These are phyloP conservation scores for Calamus simplicifolius DNA, from an alignment of 176 grass and related monocot species.

Conservation along the genomic window DNA sequence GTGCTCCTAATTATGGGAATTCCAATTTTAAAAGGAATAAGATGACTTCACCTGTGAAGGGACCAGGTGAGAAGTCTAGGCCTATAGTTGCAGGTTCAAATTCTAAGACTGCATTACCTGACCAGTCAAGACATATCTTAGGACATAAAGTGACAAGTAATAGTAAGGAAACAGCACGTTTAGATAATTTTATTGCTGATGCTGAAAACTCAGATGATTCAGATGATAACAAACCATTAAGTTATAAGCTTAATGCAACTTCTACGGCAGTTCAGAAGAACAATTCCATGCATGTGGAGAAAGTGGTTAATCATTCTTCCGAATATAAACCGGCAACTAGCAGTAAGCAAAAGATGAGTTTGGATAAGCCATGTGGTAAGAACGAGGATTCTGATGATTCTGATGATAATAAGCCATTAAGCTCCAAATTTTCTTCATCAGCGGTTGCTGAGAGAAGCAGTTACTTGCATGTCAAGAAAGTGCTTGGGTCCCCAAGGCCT, in stretches of 20 bases:
- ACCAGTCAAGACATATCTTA: constrained; percentile 22
- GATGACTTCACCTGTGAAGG: constrained; percentile 16
- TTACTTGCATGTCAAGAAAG: neutral
- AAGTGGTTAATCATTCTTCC: too few relatives aligned
- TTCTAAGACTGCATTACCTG: constrained; percentile 22
- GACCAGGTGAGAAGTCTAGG: constrained; percentile 15
- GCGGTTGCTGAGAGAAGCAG: constrained; percentile 1
- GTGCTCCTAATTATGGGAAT: constrained; percentile 13
- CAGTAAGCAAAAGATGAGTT: neutral
- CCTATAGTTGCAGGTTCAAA: constrained; percentile 2
- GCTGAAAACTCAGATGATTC: constrained; percentile 37
- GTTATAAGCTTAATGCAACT: constrained; percentile 33
- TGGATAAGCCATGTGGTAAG: constrained; percentile 25
- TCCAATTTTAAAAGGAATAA: constrained; percentile 24
- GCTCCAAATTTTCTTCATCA: constrained; percentile 22
- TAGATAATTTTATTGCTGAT: constrained; percentile 28
- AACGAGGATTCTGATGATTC: constrained; percentile 39
- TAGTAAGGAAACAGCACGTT: constrained; percentile 23
- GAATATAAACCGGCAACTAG: too few relatives aligned
- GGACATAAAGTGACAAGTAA: constrained; percentile 12
- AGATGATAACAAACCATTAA: constrained; percentile 62
- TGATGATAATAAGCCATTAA: constrained; percentile 53
- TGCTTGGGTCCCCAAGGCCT: neutral
- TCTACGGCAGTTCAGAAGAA: constrained; percentile 15
- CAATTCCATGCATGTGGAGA: constrained; percentile 7